phyloP scores from a whole-genome alignment of 495 filamentous ascomycete genomes.

The Penicillium paradoxum region DNA sequence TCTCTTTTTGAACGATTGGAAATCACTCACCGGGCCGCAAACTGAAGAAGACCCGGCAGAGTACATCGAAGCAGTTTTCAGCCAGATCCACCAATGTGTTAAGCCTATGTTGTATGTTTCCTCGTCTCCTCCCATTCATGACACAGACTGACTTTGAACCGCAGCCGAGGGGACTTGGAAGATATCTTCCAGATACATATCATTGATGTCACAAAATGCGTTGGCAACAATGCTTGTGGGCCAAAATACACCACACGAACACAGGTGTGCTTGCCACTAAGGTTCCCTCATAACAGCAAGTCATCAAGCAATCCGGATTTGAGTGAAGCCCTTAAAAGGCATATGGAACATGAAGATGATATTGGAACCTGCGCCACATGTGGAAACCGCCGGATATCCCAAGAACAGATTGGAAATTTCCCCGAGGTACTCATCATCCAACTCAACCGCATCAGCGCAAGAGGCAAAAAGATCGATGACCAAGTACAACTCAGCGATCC shows the following conservation, averaged over 20 bases:
- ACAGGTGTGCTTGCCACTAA: neutral
- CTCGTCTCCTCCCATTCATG: neutral
- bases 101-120: constrained; percentile 7
- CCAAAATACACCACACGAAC: neutral
- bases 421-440: constrained; percentile 14
- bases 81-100: constrained; percentile 2
- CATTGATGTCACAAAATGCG: neutral
- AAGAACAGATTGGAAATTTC: neutral
- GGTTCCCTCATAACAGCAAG: neutral
- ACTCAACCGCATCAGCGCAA: constrained; percentile 3
- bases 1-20: neutral
- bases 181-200: neutral
- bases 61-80: constrained; percentile 16
- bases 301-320: neutral
- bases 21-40: neutral
- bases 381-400: neutral
- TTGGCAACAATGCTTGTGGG: neutral
- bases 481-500: neutral
- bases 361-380: neutral
- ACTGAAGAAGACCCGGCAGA: constrained; percentile 25
- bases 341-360: neutral
- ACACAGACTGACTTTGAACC: neutral
- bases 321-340: neutral
- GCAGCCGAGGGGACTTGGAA: neutral
- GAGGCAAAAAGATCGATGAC: neutral